Percentiles rank a stretch among this genome's conserved stretches.
Conservation (phyloP, 805 yeast species). For the Saturnispora kantuleensis region DNA sequence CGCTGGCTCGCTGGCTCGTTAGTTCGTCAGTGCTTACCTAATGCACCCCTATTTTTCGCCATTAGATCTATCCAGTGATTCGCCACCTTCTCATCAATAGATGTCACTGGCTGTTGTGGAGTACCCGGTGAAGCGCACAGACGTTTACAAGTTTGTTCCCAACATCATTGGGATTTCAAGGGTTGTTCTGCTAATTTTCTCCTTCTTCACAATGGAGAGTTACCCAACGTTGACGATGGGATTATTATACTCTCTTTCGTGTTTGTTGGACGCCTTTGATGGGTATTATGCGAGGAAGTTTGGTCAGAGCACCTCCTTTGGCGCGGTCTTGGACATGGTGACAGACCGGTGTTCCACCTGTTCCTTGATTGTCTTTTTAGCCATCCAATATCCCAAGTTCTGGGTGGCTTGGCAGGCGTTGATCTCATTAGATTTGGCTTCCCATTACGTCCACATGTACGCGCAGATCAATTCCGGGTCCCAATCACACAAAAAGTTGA, state of each 20-base stretch:
- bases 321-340: conserved; percentile 98
- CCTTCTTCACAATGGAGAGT: conserved; percentile 71
- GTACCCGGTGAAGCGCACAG: conserved; percentile 10
- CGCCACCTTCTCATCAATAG: no score
- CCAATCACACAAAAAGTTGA: conserved; percentile 74
- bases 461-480: conserved; percentile 79
- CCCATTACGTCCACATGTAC: conserved; percentile 98
- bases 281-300: conserved; percentile 89
- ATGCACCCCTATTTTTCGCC: no score
- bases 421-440: conserved; percentile 77
- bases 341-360: conserved; percentile 97
- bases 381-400: conserved; percentile 67
- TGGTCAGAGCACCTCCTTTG: conserved; percentile 84
- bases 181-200: conserved; percentile 69
- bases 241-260: conserved; percentile 71
- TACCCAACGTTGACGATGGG: conserved; percentile 74
- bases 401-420: conserved; percentile 70
- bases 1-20: no score
- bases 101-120: conserved; percentile 6
- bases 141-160: conserved; percentile 75
- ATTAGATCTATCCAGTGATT: not conserved
- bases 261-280: conserved; percentile 90
- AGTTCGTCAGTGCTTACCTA: no score
- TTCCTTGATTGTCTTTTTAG: conserved; percentile 78
- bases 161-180: conserved; percentile 86